These are phyloP conservation scores for Letharia columbiana DNA, from an alignment of 495 filamentous ascomycete genomes.

Conservation along the genomic window DNA sequence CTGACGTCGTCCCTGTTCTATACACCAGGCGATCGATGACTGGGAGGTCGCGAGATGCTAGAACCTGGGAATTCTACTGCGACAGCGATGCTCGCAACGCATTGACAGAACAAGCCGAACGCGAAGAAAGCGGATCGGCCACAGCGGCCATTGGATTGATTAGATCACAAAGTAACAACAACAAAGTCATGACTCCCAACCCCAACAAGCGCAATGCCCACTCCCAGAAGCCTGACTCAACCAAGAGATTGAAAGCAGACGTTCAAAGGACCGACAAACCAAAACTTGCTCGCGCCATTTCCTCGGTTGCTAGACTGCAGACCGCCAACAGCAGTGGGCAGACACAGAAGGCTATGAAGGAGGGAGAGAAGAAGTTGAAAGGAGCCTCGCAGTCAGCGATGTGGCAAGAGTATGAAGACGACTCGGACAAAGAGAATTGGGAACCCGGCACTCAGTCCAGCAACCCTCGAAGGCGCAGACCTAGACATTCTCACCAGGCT, in stretches of 20 bases:
- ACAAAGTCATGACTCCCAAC: slow-evolving; percentile 38
- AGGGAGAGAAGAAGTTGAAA: slow-evolving; percentile 22
- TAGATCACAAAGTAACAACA: slow-evolving; percentile 53
- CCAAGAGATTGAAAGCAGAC: slow-evolving; percentile 37
- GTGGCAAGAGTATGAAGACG: slow-evolving; percentile 42
- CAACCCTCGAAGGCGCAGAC: slow-evolving; percentile 27
- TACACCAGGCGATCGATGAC: slow-evolving; percentile 27
- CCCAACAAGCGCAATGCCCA: slow-evolving; percentile 55
- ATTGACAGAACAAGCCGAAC: slow-evolving; percentile 61
- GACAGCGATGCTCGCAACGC: slow-evolving; percentile 64
- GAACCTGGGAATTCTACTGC: slow-evolving; percentile 77
- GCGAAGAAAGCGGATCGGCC: slow-evolving; percentile 62
- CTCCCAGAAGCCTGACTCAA: slow-evolving; percentile 41
- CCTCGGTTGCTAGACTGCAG: slow-evolving; percentile 61
- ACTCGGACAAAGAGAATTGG: slow-evolving; percentile 96
- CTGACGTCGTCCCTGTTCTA: slow-evolving; percentile 8
- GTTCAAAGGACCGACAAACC: slow-evolving; percentile 47
- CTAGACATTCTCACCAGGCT: not conserved
- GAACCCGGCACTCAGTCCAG: slow-evolving; percentile 45
- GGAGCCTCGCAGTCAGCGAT: slow-evolving; percentile 28
- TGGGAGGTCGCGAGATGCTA: slow-evolving; percentile 72
- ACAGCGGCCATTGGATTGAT: slow-evolving; percentile 61
- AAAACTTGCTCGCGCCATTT: slow-evolving; percentile 54
- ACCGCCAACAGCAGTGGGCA: slow-evolving; percentile 27
- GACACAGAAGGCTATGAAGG: slow-evolving; percentile 9